phyloP scores from a whole-genome alignment of 768 basidiomycete genomes.

The Leccinellum rugosiceps region DNA sequence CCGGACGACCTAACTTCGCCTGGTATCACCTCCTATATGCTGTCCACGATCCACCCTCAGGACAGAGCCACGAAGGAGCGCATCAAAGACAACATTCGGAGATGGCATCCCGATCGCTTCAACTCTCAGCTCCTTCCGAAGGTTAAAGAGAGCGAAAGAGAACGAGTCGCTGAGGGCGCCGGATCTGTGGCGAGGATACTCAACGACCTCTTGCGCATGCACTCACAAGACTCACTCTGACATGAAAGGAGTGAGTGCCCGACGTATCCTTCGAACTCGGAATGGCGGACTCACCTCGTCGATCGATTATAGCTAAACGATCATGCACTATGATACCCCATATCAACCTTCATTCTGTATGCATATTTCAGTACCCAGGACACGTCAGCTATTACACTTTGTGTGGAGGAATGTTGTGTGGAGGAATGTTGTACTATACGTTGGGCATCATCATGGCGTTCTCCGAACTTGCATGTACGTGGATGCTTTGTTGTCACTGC shows the following conservation, averaged over 20 bases:
- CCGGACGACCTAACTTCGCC: slow-evolving; percentile 60
- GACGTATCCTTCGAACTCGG: neutral
- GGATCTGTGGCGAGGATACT: slow-evolving; percentile 68
- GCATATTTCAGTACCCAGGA: slow-evolving; percentile 24
- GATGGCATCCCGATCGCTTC: slow-evolving; percentile 85
- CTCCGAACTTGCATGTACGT: neutral
- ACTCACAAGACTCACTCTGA: slow-evolving; percentile 37
- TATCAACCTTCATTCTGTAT: slow-evolving; percentile 30
- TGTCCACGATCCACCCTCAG: slow-evolving; percentile 53
- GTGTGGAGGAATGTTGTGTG: slow-evolving; percentile 16
- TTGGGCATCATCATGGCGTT: neutral
- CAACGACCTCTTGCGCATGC: slow-evolving; percentile 64
- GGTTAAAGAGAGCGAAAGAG: slow-evolving; percentile 61
- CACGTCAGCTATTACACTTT: slow-evolving; percentile 3
- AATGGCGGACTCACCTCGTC: slow-evolving; percentile 10
- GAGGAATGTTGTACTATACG: slow-evolving; percentile 19
- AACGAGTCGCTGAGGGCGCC: slow-evolving; percentile 68
- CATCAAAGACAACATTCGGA: slow-evolving; percentile 68
- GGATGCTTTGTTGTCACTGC: neutral
- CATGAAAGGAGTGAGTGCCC: slow-evolving; percentile 28
- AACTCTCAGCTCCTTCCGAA: slow-evolving; percentile 64
- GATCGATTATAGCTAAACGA: slow-evolving; percentile 13
- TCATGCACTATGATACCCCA: slow-evolving; percentile 30
- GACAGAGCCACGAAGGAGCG: slow-evolving; percentile 61
- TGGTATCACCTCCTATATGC: slow-evolving; percentile 59